Conservation (phyloP, 306 rosid genomes). For the Quercus gilva region DNA sequence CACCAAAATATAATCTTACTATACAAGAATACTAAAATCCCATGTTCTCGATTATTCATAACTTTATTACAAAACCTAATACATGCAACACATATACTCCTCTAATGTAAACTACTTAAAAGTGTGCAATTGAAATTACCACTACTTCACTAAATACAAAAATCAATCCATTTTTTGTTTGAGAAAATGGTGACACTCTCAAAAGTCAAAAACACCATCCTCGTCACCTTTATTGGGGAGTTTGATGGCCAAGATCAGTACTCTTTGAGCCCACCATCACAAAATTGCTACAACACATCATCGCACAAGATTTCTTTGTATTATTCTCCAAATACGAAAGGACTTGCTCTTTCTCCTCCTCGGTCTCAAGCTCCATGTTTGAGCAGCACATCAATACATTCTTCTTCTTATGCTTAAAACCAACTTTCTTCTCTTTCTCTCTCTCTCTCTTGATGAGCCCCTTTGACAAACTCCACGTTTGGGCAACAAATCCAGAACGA, state of each 20-base stretch:
- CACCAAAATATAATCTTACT: too few species aligned
- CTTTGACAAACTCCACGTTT: background rate
- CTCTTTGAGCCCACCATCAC: background rate
- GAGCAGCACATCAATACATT: constrained; percentile 7
- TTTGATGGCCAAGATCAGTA: background rate
- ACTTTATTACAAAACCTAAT: too few species aligned
- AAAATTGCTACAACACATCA: constrained; percentile 15
- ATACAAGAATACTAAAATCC: too few species aligned
- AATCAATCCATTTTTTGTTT: too few species aligned
- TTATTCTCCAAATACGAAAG: constrained; percentile 3
- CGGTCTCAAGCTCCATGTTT: constrained; percentile 19
- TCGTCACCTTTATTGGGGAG: background rate
- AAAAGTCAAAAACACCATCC: background rate
- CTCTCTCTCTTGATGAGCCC: background rate
- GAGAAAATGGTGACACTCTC: too few species aligned
- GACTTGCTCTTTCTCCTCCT: constrained; percentile 9
- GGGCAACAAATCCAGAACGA: constrained; percentile 28
- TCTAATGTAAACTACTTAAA: too few species aligned
- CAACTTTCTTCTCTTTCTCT: background rate
- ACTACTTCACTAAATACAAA: too few species aligned
- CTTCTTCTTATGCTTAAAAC: background rate
- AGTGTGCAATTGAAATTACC: too few species aligned
- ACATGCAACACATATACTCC: too few species aligned
- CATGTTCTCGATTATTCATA: too few species aligned
- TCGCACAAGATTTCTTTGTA: background rate